A percentile compares a stretch with the other conserved stretches of the same genome.
Conservation (phyloP, 2,329 filamentous ascomycete genomes). For the Drechslera avenae region DNA sequence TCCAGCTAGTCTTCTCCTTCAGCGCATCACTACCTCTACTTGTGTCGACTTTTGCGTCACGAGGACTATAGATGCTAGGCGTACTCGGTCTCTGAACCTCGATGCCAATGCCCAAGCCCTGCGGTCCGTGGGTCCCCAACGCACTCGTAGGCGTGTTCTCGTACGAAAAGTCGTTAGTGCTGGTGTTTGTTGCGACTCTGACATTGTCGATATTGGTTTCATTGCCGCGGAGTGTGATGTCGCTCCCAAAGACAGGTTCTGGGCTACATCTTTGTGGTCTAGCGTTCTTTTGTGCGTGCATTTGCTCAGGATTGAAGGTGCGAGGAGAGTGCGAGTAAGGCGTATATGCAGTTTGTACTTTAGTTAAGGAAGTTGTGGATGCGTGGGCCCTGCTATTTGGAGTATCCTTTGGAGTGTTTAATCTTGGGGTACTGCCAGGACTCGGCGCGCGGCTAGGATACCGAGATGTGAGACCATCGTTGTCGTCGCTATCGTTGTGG, state of each 20-base stretch:
- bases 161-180: conserved; percentile 8
- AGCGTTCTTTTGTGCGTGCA: neutral
- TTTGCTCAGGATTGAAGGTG: neutral
- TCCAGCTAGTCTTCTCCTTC: neutral
- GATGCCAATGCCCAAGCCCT: conserved; percentile 2
- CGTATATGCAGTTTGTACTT: conserved; percentile 6
- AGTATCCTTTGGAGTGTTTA: neutral
- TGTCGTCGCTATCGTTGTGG: conserved; percentile 5
- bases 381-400: neutral
- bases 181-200: neutral
- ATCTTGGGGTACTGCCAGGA: neutral
- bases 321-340: neutral
- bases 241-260: neutral
- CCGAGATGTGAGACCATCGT: conserved; percentile 7
- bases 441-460: conserved; percentile 5
- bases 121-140: neutral
- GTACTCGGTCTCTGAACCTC: conserved; percentile 1
- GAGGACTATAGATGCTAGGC: neutral
- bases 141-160: conserved; percentile 10
- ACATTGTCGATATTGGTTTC: neutral
- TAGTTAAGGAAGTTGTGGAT: conserved; percentile 1
- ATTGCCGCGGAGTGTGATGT: neutral
- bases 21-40: neutral
- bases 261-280: neutral
- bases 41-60: neutral